Evolutionary conservation across 768 basidiomycete species (phyloP).

Genomic region (Suillus occidentalis): DNA sequence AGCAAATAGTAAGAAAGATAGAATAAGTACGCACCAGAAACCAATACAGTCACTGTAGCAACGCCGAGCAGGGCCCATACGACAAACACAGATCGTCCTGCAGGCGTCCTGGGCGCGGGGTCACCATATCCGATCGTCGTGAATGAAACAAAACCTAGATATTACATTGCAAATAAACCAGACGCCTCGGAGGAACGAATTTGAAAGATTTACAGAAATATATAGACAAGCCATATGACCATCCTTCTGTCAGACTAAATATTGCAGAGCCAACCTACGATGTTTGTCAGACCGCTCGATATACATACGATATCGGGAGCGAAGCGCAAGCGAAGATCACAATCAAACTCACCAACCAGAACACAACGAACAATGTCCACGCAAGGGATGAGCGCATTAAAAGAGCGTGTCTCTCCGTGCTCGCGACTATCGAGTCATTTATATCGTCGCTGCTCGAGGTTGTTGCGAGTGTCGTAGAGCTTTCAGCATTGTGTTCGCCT

Average conservation of each 20-base stretch:
- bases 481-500: not conserved
- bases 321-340: not conserved
- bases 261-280: conserved; percentile 63
- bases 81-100: conserved; percentile 75
- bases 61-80: conserved; percentile 79
- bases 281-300: not conserved
- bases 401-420: conserved; percentile 57
- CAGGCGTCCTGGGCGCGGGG: conserved; percentile 55
- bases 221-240: conserved; percentile 60
- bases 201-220: conserved; percentile 63
- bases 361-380: conserved; percentile 63
- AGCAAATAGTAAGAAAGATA: not conserved
- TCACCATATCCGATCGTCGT: conserved; percentile 78
- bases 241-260: conserved; percentile 68
- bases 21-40: conserved; percentile 51
- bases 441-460: conserved; percentile 9
- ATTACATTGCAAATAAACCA: not conserved
- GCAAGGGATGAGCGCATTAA: conserved; percentile 56
- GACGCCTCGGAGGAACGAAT: not conserved
- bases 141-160: conserved; percentile 67
- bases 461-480: conserved; percentile 16
- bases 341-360: conserved; percentile 65
- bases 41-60: conserved; percentile 70
- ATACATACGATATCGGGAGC: not conserved
- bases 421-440: conserved; percentile 15